Percentiles rank a stretch among this genome's conserved stretches.
phyloP scores from a whole-genome alignment of 768 basidiomycete species.

The Epithele typhae region DNA sequence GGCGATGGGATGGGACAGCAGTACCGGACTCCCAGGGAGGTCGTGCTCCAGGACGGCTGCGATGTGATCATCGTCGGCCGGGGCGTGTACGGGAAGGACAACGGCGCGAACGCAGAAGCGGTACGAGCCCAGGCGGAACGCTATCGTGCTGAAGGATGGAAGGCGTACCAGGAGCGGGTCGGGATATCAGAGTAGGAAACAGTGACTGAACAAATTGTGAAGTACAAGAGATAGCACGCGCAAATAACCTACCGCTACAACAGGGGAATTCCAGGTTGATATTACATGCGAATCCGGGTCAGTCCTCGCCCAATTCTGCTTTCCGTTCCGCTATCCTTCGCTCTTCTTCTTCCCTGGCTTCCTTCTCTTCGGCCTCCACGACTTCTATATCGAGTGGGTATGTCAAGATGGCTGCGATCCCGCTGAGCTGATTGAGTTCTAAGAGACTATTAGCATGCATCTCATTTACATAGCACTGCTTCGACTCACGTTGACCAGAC shows the following conservation, averaged over 20 bases:
- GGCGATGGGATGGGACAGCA: conserved; percentile 89
- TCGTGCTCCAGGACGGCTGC: conserved; percentile 75
- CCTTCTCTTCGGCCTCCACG: conserved; percentile 88
- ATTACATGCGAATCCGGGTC: too few relatives aligned
- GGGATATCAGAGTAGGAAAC: neutral
- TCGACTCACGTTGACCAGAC: conserved; percentile 91
- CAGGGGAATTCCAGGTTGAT: too few relatives aligned
- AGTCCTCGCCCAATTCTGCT: too few relatives aligned
- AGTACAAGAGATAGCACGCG: conserved; percentile 2
- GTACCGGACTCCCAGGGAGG: conserved; percentile 86
- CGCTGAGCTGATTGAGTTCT: conserved; percentile 97
- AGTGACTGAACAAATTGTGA: neutral
- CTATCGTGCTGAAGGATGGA: conserved; percentile 87
- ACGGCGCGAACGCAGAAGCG: conserved; percentile 39
- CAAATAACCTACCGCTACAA: conserved; percentile 10
- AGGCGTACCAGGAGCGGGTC: conserved; percentile 54
- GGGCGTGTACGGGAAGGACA: conserved; percentile 77
- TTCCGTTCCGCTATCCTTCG: conserved; percentile 19
- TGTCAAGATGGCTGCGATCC: conserved; percentile 91
- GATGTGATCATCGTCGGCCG: conserved; percentile 98
- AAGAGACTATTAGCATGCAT: too few relatives aligned
- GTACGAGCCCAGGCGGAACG: conserved; percentile 71
- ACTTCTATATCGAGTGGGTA: conserved; percentile 95
- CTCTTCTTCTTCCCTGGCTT: conserved; percentile 50
- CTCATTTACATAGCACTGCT: too few relatives aligned